Conservation (phyloP, 345 rosid genomes). For the Schrenkiella parvula region DNA sequence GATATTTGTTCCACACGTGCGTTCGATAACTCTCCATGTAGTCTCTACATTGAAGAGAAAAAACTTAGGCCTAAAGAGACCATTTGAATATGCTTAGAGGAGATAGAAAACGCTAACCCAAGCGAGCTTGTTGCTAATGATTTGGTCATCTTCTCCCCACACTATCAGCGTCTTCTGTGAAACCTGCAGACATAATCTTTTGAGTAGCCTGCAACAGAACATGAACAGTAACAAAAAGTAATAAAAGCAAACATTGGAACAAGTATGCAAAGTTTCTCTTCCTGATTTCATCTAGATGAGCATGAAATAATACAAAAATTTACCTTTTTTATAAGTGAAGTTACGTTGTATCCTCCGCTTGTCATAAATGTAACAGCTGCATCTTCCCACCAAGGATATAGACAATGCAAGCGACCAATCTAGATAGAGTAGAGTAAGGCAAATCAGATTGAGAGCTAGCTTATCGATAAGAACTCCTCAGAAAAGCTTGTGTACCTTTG, state of each 20-base stretch:
- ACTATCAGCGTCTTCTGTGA: constrained; percentile 71
- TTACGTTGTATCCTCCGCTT: constrained; percentile 78
- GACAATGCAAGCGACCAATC: constrained; percentile 90
- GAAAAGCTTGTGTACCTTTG: constrained; percentile 50
- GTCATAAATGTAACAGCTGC: constrained; percentile 81
- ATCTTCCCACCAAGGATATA: constrained; percentile 91
- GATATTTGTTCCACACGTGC: constrained; percentile 64
- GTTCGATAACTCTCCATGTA: constrained; percentile 61
- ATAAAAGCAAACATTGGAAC: not conserved
- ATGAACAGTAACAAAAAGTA: not conserved
- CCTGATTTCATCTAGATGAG: not conserved
- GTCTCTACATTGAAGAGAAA: constrained; percentile 47
- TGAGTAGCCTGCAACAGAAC: not conserved
- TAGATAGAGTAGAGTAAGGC: constrained; percentile 20
- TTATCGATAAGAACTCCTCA: not conserved
- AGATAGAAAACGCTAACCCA: constrained; percentile 44
- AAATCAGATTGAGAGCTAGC: not conserved
- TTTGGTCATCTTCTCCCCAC: constrained; percentile 91
- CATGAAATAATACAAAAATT: not conserved
- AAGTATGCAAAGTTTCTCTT: not conserved
- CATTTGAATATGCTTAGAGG: not conserved
- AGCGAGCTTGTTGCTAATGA: constrained; percentile 70
- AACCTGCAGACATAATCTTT: constrained; percentile 41
- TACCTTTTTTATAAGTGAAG: constrained; percentile 59
- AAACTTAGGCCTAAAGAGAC: not conserved